Evolutionary conservation across 1,284 basidiomycete genomes (phyloP).

Genomic region (Fomitopsis pinicola): DNA sequence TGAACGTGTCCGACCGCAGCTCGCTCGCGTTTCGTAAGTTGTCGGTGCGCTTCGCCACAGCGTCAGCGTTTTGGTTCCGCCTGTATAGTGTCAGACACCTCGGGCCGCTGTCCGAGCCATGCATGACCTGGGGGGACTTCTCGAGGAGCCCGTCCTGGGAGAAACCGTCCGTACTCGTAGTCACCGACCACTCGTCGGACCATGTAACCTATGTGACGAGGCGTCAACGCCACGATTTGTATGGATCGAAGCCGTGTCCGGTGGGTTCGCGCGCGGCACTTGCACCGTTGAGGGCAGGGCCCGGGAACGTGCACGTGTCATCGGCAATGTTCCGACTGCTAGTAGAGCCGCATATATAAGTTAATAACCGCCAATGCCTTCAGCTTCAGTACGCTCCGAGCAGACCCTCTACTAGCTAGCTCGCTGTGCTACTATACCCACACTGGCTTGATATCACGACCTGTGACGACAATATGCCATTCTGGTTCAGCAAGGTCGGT

Average conservation of each 20-base stretch:
- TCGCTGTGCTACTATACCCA: not conserved
- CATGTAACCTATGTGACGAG: not conserved
- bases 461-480: not conserved
- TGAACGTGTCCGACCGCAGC: not conserved
- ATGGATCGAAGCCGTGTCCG: not conserved
- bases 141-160: not conserved
- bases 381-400: too few relatives aligned
- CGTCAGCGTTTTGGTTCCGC: not conserved
- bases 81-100: not conserved
- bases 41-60: not conserved
- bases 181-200: not conserved
- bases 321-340: not conserved
- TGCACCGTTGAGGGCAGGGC: not conserved
- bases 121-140: not conserved
- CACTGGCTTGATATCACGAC: not conserved
- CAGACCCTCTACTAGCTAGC: too few relatives aligned
- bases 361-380: not conserved
- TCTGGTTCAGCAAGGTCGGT: not conserved
- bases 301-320: not conserved
- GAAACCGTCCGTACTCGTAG: not conserved
- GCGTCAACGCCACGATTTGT: not conserved
- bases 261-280: not conserved
- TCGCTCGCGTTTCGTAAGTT: not conserved
- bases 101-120: not conserved
- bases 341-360: not conserved